phyloP scores from a whole-genome alignment of 352 stramenopile species.

The Peronospora farinosa region DNA sequence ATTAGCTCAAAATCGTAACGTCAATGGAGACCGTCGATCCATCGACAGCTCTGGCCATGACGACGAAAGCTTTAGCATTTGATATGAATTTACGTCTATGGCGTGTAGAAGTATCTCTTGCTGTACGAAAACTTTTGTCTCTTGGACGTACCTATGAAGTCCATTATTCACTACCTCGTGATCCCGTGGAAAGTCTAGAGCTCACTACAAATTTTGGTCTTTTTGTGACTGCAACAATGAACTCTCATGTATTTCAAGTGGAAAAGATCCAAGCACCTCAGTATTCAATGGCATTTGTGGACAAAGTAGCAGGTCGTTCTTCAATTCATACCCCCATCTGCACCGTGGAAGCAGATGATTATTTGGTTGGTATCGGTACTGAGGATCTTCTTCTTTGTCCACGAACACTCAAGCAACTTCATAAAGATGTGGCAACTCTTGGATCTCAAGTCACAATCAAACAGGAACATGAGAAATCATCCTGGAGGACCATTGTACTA shows the following conservation, averaged over 20 bases:
- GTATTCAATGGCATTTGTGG: constrained; percentile 33
- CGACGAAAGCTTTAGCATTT: constrained; percentile 22
- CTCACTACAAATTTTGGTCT: constrained; percentile 38
- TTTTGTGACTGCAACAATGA: constrained; percentile 37
- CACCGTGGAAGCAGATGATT: constrained; percentile 89
- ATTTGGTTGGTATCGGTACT: constrained; percentile 77
- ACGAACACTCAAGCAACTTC: constrained; percentile 36
- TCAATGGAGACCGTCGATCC: constrained; percentile 3
- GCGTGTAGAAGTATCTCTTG: constrained; percentile 40
- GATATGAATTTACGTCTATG: constrained; percentile 44
- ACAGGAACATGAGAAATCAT: constrained; percentile 18
- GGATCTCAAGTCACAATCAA: constrained; percentile 15
- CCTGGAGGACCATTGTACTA: constrained; percentile 32
- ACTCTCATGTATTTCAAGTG: constrained; percentile 50
- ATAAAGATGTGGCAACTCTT: constrained; percentile 31
- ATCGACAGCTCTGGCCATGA: not conserved
- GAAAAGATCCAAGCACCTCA: constrained; percentile 11
- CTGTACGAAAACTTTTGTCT: constrained; percentile 45
- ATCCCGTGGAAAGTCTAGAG: constrained; percentile 6
- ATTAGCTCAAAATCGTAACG: too few relatives aligned
- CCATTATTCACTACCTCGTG: constrained; percentile 34
- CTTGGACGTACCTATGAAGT: constrained; percentile 54
- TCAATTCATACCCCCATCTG: constrained; percentile 47
- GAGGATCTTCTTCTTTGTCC: constrained; percentile 51
- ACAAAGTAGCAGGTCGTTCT: constrained; percentile 24